Conservation (phyloP, 768 basidiomycete genomes). For the Pisolithus tinctorius region DNA sequence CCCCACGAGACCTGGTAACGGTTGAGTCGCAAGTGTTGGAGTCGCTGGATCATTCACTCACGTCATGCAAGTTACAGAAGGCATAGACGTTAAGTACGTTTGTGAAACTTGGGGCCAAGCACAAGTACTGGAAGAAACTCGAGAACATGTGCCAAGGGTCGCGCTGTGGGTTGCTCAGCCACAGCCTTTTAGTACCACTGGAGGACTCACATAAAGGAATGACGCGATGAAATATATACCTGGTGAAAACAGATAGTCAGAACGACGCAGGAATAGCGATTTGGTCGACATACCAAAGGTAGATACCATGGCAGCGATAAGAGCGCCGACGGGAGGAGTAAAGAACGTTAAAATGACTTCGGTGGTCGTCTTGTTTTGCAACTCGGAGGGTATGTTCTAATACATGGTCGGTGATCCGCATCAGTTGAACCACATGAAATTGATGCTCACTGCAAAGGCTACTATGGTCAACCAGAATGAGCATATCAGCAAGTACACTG, state of each 20-base stretch:
- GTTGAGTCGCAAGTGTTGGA: neutral
- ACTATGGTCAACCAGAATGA: constrained; percentile 78
- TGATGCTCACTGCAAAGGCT: constrained; percentile 59
- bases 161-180: constrained; percentile 41
- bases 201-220: constrained; percentile 67
- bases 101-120: constrained; percentile 87
- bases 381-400: constrained; percentile 46
- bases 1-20: constrained; percentile 75
- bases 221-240: constrained; percentile 81
- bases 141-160: constrained; percentile 99
- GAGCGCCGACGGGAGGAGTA: constrained; percentile 65
- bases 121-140: constrained; percentile 86
- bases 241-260: constrained; percentile 18
- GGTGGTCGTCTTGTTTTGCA: constrained; percentile 42
- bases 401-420: neutral
- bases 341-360: constrained; percentile 59
- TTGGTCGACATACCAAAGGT: constrained; percentile 61
- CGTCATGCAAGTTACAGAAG: constrained; percentile 94
- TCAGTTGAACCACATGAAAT: neutral
- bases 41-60: constrained; percentile 24
- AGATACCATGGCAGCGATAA: constrained; percentile 83
- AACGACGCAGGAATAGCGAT: neutral
- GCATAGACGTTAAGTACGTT: constrained; percentile 96
- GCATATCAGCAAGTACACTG: constrained; percentile 81
- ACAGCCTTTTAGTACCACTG: neutral